Base-by-base conservation (phyloP, 2,329 filamentous ascomycete genomes). In the Fusarium sp. region DNA sequence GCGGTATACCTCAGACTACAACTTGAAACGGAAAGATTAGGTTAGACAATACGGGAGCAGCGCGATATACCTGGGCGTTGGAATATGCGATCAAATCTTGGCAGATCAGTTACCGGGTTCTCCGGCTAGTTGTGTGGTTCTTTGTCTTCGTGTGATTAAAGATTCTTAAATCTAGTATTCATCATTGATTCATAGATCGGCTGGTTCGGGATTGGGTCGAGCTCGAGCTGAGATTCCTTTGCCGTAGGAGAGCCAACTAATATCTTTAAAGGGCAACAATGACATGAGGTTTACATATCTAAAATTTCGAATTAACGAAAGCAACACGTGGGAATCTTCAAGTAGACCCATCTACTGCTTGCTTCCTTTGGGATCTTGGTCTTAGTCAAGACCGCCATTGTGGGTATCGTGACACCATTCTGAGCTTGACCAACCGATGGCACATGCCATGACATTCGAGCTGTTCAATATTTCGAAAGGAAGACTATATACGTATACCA, bases 51-150 rank as follows among this genome's bases (percentile, higher is more conserved):
- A 72, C 52, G 54, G 64, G 50, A 66, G 70, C 62, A 68, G 51
- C 57, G 67, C 51, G 70, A 71, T 61, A 74, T 63, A 72, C 55
- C 54, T 72, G 36, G 62, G 50, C 64, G 59, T 74, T 58, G 41
- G 58, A 72, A 59, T 44, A 66, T 45, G 42, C 45, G 39, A 55
- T 51, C 47, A 51, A 38, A 34, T 52, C 41, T 54, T 30, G 26
- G 24, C 32, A 42, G 39, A 38, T 28, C 26, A 28, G 30, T 14
- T 13, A 26, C 20, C 36, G 32, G 22, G 48, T 34, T 34, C 10
- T 38, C 36, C 24, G 38, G 28, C 41, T 13, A 42, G 36, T 28
- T 15, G 15, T 18, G 48, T 18, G 38, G 12, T 26, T 22, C 14
- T 20, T 39, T 15, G 15, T 34, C 56, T 42, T 61, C n/a, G 13